Evolutionary conservation across 805 yeast species (phyloP), one percentile per base, ranked within the genome.

Genomic region (Kluyveromyces wickerhamii): DNA sequence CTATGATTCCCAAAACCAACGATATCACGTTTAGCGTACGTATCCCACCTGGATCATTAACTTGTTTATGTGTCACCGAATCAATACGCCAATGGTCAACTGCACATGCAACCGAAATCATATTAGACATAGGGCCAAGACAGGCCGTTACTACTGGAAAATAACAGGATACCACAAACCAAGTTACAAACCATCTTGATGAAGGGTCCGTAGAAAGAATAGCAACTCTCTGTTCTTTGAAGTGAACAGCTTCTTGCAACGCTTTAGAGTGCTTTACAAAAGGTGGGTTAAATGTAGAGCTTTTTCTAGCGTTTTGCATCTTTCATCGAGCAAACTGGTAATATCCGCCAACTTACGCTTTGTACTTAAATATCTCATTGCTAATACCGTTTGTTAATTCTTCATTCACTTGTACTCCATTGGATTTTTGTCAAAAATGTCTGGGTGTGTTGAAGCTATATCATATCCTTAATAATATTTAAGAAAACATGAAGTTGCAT

Each of bases 111-210:
- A 82, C 63, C 0, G 89, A 79, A 27, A 77, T 67, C 67, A 82
- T 70, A 45, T 83, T 83, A 5, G 89, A 77, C 18, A 85, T 47
- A 0, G 95, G 94, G 0, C 92, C 94, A 23, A 78, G 48, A 44
- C 89, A 81, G 4, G 89, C 86, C 1, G 88, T 77, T 6, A 79
- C 52, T 17, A 85, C 67, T 0, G 95, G 95, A 43, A 84, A 69
- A 44, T 77, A 77, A 2, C 80, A 69, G 3, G 88, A 76, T 0
- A 79, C 56, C 10, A 69, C 47, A 44, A 79, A 80, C 92, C 94
- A 84, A 22, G 57, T 39, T 2, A 52, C 36, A 33, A 53, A 57
- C 10, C 40, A 30, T 6, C 27, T 22, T 1, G 49, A 43, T 6
- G 45, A 33, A 2, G 60, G 57, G 12, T 55, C 53, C 4, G 52